phyloP scores from a whole-genome alignment of 2,329 filamentous ascomycete species.

The Paecilomyces sp. region DNA sequence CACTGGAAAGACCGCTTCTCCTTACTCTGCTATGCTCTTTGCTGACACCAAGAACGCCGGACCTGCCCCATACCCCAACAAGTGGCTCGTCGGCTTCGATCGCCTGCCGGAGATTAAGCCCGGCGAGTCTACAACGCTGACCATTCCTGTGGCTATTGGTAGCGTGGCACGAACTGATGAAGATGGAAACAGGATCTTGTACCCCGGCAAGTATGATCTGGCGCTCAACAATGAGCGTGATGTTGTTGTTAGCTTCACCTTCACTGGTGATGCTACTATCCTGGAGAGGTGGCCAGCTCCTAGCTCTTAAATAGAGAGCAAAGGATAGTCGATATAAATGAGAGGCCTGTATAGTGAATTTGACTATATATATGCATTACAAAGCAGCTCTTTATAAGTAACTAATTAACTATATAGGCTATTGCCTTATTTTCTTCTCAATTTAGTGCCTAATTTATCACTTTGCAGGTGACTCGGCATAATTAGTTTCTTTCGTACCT shows the following conservation, averaged over 20 bases:
- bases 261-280: conserved; percentile 24
- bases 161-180: conserved; percentile 31
- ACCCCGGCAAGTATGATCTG: conserved; percentile 35
- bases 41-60: conserved; percentile 30
- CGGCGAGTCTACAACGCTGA: conserved; percentile 16
- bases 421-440: too few relatives aligned
- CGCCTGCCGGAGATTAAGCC: conserved; percentile 20
- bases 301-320: neutral
- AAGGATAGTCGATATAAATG: too few relatives aligned
- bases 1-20: conserved; percentile 27
- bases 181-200: conserved; percentile 31
- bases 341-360: too few relatives aligned
- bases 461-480: too few relatives aligned
- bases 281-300: conserved; percentile 28
- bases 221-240: conserved; percentile 34
- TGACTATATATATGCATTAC: too few relatives aligned
- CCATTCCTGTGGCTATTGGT: conserved; percentile 30
- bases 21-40: conserved; percentile 36
- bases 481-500: too few relatives aligned
- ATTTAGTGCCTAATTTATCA: too few relatives aligned
- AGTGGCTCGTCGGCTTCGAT: conserved; percentile 36
- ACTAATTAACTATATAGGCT: too few relatives aligned
- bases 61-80: conserved; percentile 34
- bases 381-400: too few relatives aligned
- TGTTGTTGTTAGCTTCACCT: conserved; percentile 22